Base-by-base conservation (phyloP, 1,284 basidiomycete species). In the Lignosus rhinocerotis region DNA sequence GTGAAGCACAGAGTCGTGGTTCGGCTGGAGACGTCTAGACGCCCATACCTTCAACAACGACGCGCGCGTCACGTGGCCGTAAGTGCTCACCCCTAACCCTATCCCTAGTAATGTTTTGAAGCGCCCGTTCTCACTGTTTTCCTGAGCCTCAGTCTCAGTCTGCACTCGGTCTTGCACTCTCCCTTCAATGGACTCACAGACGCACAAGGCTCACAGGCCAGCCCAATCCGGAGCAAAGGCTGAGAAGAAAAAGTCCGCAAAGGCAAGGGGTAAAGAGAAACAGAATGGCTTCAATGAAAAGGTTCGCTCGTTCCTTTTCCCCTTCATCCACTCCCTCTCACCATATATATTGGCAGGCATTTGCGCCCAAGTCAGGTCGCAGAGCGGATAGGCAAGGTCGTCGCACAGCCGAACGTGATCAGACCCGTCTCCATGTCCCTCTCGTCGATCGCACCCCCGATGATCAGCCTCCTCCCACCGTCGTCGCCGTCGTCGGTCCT, bases 401-500 rank as follows among this genome's bases (percentile, higher is more conserved):
- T 16, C 83, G 96, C 48, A 96, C 93, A 59, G 95, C 89, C 33
- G 97, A 99, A 71, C 86, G 89, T 58, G 94, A 98, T 70, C 96
- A 99, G 75, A 93, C 93, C 11, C 83, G 95, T 39, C 83, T 98
- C 1, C 97, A 99, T 75, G 97, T 99, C 2, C 97, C 97, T 5
- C 84, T 98, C 34, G 92, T 98, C 51, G 91, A 98, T 72, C 85
- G 97, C 58, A 98, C 95, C 9, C 94, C 96, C 3, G 92, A 94
- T 54, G 92, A 94, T 62, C 83, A 90, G 51, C 94, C 96, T 1
- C 96, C 97, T 12, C 97, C 97, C 1, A 87, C 98, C 66, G 87
- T 99, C 59, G 87, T 99, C 43, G 96, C 96, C n/a, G 85, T 99
- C 52, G 96, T 98, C 50, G 97, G 97, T 0, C 96, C 97, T 14